A percentile compares a stretch with the other conserved stretches of the same genome.
Conservation (phyloP, 2,329 filamentous ascomycete genomes). For the Aspergillus nomiae region DNA sequence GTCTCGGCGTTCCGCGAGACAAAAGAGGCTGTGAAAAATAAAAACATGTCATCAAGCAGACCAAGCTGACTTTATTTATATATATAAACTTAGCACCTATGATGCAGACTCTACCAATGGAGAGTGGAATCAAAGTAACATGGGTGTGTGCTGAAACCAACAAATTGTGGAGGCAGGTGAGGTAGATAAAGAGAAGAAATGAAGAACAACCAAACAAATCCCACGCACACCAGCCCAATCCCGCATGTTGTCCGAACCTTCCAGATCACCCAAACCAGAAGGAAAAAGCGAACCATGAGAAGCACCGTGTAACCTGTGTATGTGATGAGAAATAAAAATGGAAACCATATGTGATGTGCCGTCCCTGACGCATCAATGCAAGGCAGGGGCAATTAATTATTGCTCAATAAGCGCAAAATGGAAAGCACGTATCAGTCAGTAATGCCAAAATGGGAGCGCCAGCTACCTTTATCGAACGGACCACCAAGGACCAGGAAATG, state of each 20-base stretch:
- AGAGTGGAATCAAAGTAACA: background rate
- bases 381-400: constrained; percentile 13
- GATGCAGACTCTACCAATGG: constrained; percentile 6
- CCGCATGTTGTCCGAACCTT: constrained; percentile 10
- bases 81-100: constrained; percentile 4
- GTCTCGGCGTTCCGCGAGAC: background rate
- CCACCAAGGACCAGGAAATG: constrained; percentile 17
- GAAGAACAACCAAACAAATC: constrained; percentile 11
- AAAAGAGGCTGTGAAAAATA: background rate
- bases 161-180: constrained; percentile 1
- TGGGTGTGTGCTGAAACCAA: background rate
- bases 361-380: constrained; percentile 11
- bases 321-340: constrained; percentile 6
- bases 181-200: background rate
- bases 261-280: constrained; percentile 15
- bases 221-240: constrained; percentile 15
- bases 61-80: background rate
- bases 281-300: background rate
- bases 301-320: constrained; percentile 13
- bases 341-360: constrained; percentile 3
- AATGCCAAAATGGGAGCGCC: constrained; percentile 25
- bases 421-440: constrained; percentile 21
- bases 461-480: constrained; percentile 27
- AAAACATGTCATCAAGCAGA: background rate
- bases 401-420: constrained; percentile 11